Evolutionary conservation across 1,284 basidiomycete genomes (phyloP).

Genomic region (Pisolithus thermaeus): DNA sequence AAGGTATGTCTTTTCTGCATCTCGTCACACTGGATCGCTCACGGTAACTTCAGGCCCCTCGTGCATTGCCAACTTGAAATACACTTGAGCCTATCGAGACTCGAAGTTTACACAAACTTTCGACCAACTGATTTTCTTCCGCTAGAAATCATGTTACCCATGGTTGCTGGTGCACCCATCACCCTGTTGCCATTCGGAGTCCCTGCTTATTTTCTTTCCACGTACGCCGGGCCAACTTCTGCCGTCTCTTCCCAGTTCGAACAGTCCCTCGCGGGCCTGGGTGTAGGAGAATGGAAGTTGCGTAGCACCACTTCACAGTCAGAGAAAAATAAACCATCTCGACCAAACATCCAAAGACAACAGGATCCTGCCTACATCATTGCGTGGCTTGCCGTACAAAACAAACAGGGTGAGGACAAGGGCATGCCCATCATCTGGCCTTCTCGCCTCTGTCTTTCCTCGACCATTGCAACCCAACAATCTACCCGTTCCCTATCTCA

Average conservation of each 20-base stretch:
- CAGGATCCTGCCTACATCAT: constrained; percentile 47
- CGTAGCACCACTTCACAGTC: constrained; percentile 9
- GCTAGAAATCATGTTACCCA: constrained; percentile 35
- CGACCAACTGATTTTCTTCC: constrained; percentile 48
- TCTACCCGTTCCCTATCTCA: constrained; percentile 39
- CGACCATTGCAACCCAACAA: constrained; percentile 32
- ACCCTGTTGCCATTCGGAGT: constrained; percentile 61
- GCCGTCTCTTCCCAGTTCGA: constrained; percentile 59
- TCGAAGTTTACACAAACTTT: constrained; percentile 58
- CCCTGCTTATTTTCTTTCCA: constrained; percentile 64
- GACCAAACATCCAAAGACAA: constrained; percentile 9
- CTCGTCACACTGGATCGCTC: constrained; percentile 2
- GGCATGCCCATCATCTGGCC: constrained; percentile 72
- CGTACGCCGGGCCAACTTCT: constrained; percentile 58
- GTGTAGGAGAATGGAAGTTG: constrained; percentile 46
- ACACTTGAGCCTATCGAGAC: constrained; percentile 40
- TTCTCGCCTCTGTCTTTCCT: constrained; percentile 49
- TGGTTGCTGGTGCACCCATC: constrained; percentile 57
- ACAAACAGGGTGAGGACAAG: constrained; percentile 71
- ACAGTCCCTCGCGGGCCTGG: constrained; percentile 53
- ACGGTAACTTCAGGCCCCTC: constrained; percentile 39
- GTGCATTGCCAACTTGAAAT: constrained; percentile 57
- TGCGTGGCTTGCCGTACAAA: constrained; percentile 68
- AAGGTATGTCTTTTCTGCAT: constrained; percentile 30
- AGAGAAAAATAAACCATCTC: constrained; percentile 15